A percentile compares a stretch with the other conserved stretches of the same genome.
These are phyloP conservation scores for Ophiostoma triangulosporum DNA, from an alignment of 2,329 filamentous ascomycete genomes.

Conservation along the genomic window DNA sequence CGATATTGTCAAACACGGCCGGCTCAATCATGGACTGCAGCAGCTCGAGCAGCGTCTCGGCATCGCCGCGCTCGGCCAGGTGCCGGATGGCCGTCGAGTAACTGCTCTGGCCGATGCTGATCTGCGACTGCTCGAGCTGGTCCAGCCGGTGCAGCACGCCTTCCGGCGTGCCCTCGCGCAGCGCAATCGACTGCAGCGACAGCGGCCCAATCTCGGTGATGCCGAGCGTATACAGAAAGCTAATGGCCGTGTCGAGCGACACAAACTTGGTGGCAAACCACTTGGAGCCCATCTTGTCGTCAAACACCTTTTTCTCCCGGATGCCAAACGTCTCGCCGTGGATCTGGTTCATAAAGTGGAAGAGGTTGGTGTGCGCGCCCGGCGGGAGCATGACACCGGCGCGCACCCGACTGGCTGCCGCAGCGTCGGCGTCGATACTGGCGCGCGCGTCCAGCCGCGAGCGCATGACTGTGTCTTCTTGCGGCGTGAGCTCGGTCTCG, in stretches of 20 bases:
- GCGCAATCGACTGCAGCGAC: conserved; percentile 63
- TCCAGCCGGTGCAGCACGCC: conserved; percentile 46
- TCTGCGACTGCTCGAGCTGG: conserved; percentile 46
- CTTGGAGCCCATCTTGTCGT: conserved; percentile 60
- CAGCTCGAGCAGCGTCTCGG: conserved; percentile 31
- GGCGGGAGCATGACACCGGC: not conserved
- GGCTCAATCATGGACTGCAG: conserved; percentile 39
- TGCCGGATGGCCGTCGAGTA: conserved; percentile 54
- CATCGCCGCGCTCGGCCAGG: conserved; percentile 46
- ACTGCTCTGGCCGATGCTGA: conserved; percentile 46
- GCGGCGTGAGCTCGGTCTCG: conserved; percentile 21
- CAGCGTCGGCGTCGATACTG: not conserved
- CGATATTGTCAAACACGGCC: conserved; percentile 37
- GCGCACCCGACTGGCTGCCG: not conserved
- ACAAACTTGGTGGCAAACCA: conserved; percentile 66
- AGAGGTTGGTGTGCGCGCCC: conserved; percentile 4
- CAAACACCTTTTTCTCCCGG: conserved; percentile 33
- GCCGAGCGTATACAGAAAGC: conserved; percentile 55
- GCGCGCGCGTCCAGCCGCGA: not conserved
- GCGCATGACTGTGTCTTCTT: conserved; percentile 22
- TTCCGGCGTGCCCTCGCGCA: conserved; percentile 44
- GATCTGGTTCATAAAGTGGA: conserved; percentile 18
- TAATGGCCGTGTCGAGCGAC: conserved; percentile 57
- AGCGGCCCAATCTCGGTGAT: conserved; percentile 59
- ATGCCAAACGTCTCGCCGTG: conserved; percentile 27